Percentiles rank a stretch among this genome's conserved stretches.
Conservation (phyloP, 306 rosid genomes). For the Quercus aquifolioides region DNA sequence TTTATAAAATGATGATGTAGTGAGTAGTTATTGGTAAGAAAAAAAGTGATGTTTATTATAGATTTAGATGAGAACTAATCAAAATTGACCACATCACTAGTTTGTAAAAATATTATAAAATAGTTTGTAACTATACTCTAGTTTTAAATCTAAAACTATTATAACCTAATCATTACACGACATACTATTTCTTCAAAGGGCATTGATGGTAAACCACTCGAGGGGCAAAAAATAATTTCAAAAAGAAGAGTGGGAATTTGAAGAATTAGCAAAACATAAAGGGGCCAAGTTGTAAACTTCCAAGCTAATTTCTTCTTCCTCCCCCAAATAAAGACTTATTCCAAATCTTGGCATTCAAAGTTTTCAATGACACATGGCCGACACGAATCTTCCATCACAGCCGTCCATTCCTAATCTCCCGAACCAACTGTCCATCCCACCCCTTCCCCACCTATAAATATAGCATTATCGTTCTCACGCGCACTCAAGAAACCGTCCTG, state of each 20-base stretch:
- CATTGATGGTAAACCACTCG: neutral
- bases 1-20: too few species aligned
- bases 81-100: too few species aligned
- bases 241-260: neutral
- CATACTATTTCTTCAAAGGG: neutral
- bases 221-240: neutral
- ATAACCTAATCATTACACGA: too few species aligned
- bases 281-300: neutral
- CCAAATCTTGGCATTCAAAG: neutral
- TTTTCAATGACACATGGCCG: neutral
- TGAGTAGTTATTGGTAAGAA: too few species aligned
- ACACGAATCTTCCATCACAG: neutral
- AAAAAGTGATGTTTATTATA: too few species aligned
- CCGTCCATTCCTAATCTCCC: neutral
- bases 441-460: neutral
- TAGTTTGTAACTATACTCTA: too few species aligned
- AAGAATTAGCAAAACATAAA: neutral
- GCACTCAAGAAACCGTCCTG: neutral
- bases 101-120: too few species aligned
- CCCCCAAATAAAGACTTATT: neutral
- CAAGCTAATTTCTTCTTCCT: neutral
- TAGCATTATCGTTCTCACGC: neutral
- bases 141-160: too few species aligned
- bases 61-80: too few species aligned
- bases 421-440: slow-evolving; percentile 12